Conservation (phyloP, 345 rosid species). For the Pistacia integerrima region DNA sequence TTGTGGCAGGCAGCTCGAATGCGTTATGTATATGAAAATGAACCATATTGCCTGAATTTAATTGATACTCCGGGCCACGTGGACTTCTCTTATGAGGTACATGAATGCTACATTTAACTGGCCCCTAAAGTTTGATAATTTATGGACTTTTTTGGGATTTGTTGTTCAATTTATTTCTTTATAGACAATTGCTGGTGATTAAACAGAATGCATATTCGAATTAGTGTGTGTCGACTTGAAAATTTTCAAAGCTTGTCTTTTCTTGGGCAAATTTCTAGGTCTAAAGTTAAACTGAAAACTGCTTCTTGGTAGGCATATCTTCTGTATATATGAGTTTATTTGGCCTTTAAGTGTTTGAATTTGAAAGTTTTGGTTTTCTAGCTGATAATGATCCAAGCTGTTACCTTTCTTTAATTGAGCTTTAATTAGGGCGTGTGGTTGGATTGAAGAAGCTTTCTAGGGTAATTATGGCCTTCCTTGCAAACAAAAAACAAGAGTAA, state of each 20-base stretch:
- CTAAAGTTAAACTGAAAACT: neutral
- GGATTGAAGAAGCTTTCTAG: no score
- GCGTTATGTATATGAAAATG: conserved; percentile 69
- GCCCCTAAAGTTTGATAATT: neutral
- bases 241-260: neutral
- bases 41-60: conserved; percentile 82
- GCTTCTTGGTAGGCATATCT: neutral
- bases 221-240: no score
- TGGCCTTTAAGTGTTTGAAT: neutral
- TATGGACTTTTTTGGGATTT: neutral
- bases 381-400: no score
- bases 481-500: no score
- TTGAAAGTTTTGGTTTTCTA: neutral
- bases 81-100: conserved; percentile 97
- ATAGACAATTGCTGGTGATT: neutral
- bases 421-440: no score
- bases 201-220: no score
- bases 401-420: no score
- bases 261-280: neutral
- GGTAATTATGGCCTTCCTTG: no score
- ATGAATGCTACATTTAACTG: neutral
- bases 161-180: no score
- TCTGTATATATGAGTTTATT: neutral
- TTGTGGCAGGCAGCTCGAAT: conserved; percentile 85
- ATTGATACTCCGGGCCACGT: conserved; percentile 99